A percentile compares a stretch with the other conserved stretches of the same genome.
These are phyloP conservation scores for Leptographium radiaticola DNA, from an alignment of 2,329 filamentous ascomycete species.

Conservation along the genomic window DNA sequence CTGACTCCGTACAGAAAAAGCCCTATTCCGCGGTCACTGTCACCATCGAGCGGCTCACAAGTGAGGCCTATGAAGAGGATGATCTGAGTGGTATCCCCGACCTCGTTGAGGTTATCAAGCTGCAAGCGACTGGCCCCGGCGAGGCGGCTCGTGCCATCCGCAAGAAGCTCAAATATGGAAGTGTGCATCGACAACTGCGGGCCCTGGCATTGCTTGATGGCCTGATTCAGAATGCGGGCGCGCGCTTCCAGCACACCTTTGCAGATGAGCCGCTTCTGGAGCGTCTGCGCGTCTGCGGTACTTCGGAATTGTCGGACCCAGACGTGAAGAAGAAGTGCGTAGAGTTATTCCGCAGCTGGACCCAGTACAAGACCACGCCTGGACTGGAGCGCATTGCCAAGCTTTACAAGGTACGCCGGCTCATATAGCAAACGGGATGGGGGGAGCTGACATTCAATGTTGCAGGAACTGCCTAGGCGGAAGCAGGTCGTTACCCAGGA, in stretches of 20 bases:
- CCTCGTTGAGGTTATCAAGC: constrained; percentile 82
- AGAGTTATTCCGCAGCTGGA: constrained; percentile 77
- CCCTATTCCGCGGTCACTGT: constrained; percentile 91
- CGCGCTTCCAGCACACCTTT: constrained; percentile 75
- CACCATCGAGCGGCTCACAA: constrained; percentile 78
- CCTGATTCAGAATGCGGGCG: constrained; percentile 85
- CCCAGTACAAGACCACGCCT: constrained; percentile 67
- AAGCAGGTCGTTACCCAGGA: constrained; percentile 66
- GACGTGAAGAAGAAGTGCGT: constrained; percentile 83
- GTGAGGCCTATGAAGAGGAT: constrained; percentile 80
- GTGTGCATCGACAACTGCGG: constrained; percentile 79
- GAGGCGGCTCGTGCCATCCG: constrained; percentile 86
- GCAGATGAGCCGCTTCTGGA: constrained; percentile 87
- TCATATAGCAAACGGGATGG: not conserved
- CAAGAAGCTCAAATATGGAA: constrained; percentile 98
- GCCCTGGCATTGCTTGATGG: constrained; percentile 83
- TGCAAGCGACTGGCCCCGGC: constrained; percentile 73
- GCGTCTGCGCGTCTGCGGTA: constrained; percentile 75
- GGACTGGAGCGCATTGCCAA: constrained; percentile 70
- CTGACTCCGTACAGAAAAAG: constrained; percentile 44
- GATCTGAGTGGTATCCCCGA: constrained; percentile 87
- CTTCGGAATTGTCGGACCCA: constrained; percentile 70
- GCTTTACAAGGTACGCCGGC: constrained; percentile 48
- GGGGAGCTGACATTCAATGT: not conserved
- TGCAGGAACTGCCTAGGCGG: constrained; percentile 44